Percentiles rank a stretch among this genome's conserved stretches.
phyloP scores from a whole-genome alignment of 1,284 basidiomycete species.

The Athelia psychrophila region DNA sequence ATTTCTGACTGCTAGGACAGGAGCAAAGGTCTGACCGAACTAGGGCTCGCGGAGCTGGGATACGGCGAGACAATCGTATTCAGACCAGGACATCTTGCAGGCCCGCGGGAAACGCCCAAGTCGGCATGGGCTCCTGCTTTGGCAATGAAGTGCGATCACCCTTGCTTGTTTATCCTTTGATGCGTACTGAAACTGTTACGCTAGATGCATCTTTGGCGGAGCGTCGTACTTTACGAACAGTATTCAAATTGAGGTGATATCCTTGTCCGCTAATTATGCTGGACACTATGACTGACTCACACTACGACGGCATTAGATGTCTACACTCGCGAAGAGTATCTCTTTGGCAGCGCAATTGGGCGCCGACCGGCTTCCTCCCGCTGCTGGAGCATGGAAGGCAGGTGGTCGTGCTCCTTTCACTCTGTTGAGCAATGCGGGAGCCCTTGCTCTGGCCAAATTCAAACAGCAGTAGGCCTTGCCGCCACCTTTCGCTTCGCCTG shows the following conservation, averaged over 20 bases:
- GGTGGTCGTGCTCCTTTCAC: conserved; percentile 38
- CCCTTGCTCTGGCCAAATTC: conserved; percentile 33
- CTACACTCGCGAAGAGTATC: conserved; percentile 36
- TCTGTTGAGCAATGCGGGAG: conserved; percentile 40
- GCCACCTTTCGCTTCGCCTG: too few relatives aligned
- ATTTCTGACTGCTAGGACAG: conserved; percentile 25
- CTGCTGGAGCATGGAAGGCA: conserved; percentile 31
- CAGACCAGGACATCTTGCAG: conserved; percentile 53
- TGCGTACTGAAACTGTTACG: neutral
- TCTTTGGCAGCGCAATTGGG: conserved; percentile 42
- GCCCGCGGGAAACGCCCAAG: conserved; percentile 36
- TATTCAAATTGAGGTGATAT: conserved; percentile 33
- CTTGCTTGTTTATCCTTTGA: neutral
- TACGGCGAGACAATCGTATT: conserved; percentile 70
- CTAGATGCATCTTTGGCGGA: conserved; percentile 34
- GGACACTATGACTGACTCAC: neutral
- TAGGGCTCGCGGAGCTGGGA: conserved; percentile 58
- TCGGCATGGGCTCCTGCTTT: conserved; percentile 35
- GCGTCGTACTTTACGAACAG: conserved; percentile 35
- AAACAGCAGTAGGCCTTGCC: neutral
- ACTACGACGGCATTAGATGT: conserved; percentile 29
- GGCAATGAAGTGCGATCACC: conserved; percentile 35
- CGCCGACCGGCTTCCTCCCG: conserved; percentile 34
- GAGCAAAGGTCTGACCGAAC: conserved; percentile 76
- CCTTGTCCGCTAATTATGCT: conserved; percentile 27